A percentile compares a stretch with the other conserved stretches of the same genome.
These are phyloP conservation scores for Fusarium graminum DNA, from an alignment of 2,329 filamentous ascomycete genomes.

Conservation along the genomic window DNA sequence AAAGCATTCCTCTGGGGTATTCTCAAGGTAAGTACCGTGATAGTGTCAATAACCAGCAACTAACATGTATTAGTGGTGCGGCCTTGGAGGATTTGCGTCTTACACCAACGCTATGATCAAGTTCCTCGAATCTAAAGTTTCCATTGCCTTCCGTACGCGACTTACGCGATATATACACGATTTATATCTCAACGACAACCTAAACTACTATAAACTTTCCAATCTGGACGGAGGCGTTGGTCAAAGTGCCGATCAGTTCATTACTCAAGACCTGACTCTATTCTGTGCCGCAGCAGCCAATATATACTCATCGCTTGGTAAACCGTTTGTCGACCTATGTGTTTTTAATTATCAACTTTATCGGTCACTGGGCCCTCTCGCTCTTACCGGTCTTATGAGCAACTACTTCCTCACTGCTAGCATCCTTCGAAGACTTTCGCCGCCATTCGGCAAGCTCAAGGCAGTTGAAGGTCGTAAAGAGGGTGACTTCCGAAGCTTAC, in stretches of 20 bases:
- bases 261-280: slow-evolving; percentile 94
- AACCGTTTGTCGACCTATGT: slow-evolving; percentile 95
- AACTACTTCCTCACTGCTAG: slow-evolving; percentile 97
- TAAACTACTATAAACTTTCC: slow-evolving; percentile 95
- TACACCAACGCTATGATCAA: slow-evolving; percentile 99
- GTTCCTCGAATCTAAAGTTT: slow-evolving; percentile 96
- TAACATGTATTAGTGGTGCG: slow-evolving; percentile 76
- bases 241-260: slow-evolving; percentile 94
- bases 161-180: slow-evolving; percentile 98
- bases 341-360: slow-evolving; percentile 99
- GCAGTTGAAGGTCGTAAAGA: slow-evolving; percentile 95
- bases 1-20: slow-evolving; percentile 90
- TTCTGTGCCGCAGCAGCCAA: slow-evolving; percentile 95
- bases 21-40: slow-evolving; percentile 69
- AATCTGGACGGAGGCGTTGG: slow-evolving; percentile 95
- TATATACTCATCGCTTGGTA: slow-evolving; percentile 96
- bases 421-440: slow-evolving; percentile 87
- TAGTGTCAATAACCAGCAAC: background rate
- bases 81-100: slow-evolving; percentile 90
- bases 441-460: slow-evolving; percentile 96
- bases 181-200: slow-evolving; percentile 91
- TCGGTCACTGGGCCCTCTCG: slow-evolving; percentile 88
- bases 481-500: slow-evolving; percentile 92
- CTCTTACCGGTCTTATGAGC: slow-evolving; percentile 84
- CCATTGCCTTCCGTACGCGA: slow-evolving; percentile 95